These are phyloP conservation scores for Leccinum variicolor DNA, from an alignment of 768 basidiomycete species.

Conservation along the genomic window DNA sequence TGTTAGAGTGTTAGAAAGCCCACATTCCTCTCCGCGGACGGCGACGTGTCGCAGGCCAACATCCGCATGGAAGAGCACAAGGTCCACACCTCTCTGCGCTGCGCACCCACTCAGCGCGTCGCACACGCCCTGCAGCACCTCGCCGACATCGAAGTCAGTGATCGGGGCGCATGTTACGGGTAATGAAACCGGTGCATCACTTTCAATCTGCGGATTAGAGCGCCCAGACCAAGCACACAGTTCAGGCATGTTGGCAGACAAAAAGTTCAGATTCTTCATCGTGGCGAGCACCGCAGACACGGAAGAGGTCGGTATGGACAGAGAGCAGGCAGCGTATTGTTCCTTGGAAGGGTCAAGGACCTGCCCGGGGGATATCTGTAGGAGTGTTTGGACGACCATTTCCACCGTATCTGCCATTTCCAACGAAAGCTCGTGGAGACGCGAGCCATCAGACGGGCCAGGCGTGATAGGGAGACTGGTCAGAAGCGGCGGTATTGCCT, in stretches of 20 bases:
- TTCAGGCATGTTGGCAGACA: conserved; percentile 78
- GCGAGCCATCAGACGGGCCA: conserved; percentile 25
- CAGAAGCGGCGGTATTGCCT: conserved; percentile 5
- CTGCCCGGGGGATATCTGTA: conserved; percentile 88
- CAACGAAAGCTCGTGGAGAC: conserved; percentile 67
- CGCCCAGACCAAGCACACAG: conserved; percentile 20
- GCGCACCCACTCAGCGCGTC: conserved; percentile 85
- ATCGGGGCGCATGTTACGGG: conserved; percentile 15
- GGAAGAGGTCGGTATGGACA: conserved; percentile 84
- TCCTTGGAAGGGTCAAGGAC: conserved; percentile 91
- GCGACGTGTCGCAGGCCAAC: conserved; percentile 83
- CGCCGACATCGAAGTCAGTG: conserved; percentile 87
- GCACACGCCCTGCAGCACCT: conserved; percentile 84
- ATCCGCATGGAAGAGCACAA: conserved; percentile 89
- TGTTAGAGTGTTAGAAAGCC: conserved; percentile 73
- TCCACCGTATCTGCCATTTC: conserved; percentile 92
- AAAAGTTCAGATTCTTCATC: conserved; percentile 92
- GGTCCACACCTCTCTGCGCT: conserved; percentile 80
- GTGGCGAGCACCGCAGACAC: conserved; percentile 86
- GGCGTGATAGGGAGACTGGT: conserved; percentile 16
- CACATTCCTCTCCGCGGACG: conserved; percentile 83
- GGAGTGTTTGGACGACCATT: conserved; percentile 85
- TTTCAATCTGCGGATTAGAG: conserved; percentile 14
- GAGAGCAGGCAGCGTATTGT: conserved; percentile 84
- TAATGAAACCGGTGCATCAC: conserved; percentile 17